Percentiles rank a stretch among this genome's conserved stretches.
Evolutionary conservation across 2,329 filamentous ascomycete genomes (phyloP).

Genomic region (Fusarium chuoi): DNA sequence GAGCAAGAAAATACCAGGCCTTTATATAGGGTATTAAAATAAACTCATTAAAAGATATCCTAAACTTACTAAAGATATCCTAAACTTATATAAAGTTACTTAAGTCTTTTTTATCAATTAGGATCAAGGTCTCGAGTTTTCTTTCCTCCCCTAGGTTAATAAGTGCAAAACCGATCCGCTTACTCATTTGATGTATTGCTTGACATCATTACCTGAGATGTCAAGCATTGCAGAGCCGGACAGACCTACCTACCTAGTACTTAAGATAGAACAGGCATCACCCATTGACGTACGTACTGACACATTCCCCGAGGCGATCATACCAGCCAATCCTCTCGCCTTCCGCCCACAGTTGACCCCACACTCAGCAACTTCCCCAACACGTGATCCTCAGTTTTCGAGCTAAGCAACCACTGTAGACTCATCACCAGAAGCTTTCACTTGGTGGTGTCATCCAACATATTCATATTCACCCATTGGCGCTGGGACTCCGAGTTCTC

Average conservation of each 20-base stretch:
- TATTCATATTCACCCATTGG: slow-evolving; percentile 39
- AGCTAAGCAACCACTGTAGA: slow-evolving; percentile 40
- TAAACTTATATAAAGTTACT: neutral
- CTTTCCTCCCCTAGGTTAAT: neutral
- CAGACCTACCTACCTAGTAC: too few relatives aligned
- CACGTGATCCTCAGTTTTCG: slow-evolving; percentile 49
- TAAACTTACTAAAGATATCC: neutral
- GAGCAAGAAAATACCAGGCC: neutral
- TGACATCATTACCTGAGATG: neutral
- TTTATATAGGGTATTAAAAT: too few relatives aligned
- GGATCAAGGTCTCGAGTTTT: neutral
- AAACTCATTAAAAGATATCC: too few relatives aligned
- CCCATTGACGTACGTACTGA: slow-evolving; percentile 18
- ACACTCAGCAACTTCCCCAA: slow-evolving; percentile 30
- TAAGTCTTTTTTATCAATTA: neutral
- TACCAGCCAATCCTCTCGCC: slow-evolving; percentile 18
- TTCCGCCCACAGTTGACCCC: slow-evolving; percentile 22
- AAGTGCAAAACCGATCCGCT: neutral
- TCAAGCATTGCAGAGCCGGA: neutral
- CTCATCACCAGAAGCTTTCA: slow-evolving; percentile 45
- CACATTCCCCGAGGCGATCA: slow-evolving; percentile 7
- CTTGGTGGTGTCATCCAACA: slow-evolving; percentile 46
- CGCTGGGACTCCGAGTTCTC: slow-evolving; percentile 26
- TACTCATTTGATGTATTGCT: neutral
- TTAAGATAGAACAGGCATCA: slow-evolving; percentile 7